Evolutionary conservation across 2,329 filamentous ascomycete species (phyloP), one percentile per base, ranked within the genome.

Genomic region (Stachybotrys elegans): DNA sequence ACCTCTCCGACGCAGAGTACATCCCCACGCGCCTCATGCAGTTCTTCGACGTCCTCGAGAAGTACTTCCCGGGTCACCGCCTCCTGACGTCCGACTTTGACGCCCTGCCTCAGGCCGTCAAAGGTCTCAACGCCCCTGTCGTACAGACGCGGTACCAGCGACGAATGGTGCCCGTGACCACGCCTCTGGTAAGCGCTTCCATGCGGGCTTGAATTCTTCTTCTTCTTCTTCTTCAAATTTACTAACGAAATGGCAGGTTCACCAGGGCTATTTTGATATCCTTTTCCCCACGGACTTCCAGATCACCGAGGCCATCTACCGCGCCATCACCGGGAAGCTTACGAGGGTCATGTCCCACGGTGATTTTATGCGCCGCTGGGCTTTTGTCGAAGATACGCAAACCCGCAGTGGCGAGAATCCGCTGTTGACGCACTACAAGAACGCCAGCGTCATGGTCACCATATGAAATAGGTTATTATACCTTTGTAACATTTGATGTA

Each of bases 211-310:
- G 8, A 16, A 12, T 37, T 40, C 17, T 20, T 41, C 13, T n/a
- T n/a, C n/a, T n/a, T 27, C 17, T 11, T 19, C 16, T 9, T 36
- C 4, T 43, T 9, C 27, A 35, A 17, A 17, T 36, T 16, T 34
- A 29, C 23, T 45, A 5, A 19, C 42, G 7, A 12, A 27, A 11
- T 23, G 38, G 4, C 17, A 94, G 88, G 88, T 96, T 39, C 91
- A 97, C 63, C 94, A 98, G 70, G 94, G 93, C 37, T 97, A 95
- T 68, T 98, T 98, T 61, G 94, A 98, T 62, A 96, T 98, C 57
- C 83, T 98, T 61, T 98, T 98, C 70, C 93, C 93, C 1, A 98
- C 93, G 11, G 86, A 98, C 66, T 98, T 98, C 62, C 76, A 79
- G 50, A 84, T 95, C 53, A 85, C 93, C 67, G 90, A 97, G 66